Base-by-base conservation (phyloP, 768 basidiomycete species). In the Termitomyces sp. region DNA sequence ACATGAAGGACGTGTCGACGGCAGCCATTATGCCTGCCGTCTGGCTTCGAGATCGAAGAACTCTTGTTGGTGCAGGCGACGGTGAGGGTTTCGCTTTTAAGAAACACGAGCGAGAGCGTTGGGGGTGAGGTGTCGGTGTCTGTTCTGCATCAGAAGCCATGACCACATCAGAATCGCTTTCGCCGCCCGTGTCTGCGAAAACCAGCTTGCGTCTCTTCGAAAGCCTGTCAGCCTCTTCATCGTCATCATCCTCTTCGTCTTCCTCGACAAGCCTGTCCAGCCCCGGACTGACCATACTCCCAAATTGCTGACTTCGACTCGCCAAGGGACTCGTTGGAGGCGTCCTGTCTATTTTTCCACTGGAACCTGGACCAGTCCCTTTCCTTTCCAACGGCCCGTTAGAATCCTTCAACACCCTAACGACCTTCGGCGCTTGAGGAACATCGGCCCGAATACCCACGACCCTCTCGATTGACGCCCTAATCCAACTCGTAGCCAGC, bases 391-490 rank as follows among this genome's bases (percentile, higher is more conserved):
- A 55, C 10, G 27, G 9, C 46, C 59, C 53, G 20, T 49, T 51
- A 18, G 34, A 50, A 43, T 62, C 65, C 8, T 58, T 64, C 48
- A 59, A 24, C 43, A 59, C 16, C 5, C 65, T 67, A 32, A 63
- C 57, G 16, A 72, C 69, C 60, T 70, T 72, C 7, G 79, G 71
- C 24, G 80, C 68, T 5, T 65, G 72, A 18, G 78, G 74, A 9
- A 73, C 68, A 20, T 68, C 66, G 47, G 71, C 63, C 34, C 74
- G 63, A 24, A 89, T 76, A 2, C 86, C 87, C 47, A 87, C 85
- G 44, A 88, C 55, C 39, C 77, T 70, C 64, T 88, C 87, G 57
- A 90, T 81, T 9, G 74, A 74, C 54, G 71, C 68, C 37, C 82
- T 79, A 55, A 90, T 81, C 50, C 74, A 72, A 12, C 67, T 66